phyloP scores from a whole-genome alignment of 495 filamentous ascomycete species.

The Podospora pseudopauciseta region DNA sequence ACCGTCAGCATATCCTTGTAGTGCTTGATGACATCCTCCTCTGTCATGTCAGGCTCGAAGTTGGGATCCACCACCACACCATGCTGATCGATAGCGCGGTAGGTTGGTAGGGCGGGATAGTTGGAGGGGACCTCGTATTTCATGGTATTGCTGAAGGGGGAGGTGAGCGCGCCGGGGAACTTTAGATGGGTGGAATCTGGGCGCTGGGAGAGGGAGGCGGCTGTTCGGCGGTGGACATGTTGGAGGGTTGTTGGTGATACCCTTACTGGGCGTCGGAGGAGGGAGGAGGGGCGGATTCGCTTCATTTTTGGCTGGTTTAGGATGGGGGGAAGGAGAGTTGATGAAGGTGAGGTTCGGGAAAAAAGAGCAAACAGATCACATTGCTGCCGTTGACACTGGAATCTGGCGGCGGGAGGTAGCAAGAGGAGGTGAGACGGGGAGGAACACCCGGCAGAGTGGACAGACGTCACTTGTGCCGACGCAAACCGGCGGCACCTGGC shows the following conservation, averaged over 20 bases:
- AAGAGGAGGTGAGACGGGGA: constrained; percentile 1
- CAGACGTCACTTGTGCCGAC: constrained; percentile 39
- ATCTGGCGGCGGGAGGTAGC: constrained; percentile 2
- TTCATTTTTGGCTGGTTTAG: constrained; percentile 20
- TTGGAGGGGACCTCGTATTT: constrained; percentile 67
- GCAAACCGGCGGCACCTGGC: constrained; percentile 25
- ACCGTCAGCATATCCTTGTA: constrained; percentile 65
- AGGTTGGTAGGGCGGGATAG: constrained; percentile 73
- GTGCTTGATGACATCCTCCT: constrained; percentile 65
- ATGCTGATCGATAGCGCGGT: constrained; percentile 79
- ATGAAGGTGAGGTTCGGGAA: not conserved
- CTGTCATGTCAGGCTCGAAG: constrained; percentile 58
- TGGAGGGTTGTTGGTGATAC: not conserved
- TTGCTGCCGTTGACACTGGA: not conserved
- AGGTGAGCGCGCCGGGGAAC: constrained; percentile 94
- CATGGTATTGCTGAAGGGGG: constrained; percentile 79
- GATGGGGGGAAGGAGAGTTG: not conserved
- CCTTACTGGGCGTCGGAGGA: not conserved
- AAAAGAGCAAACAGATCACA: constrained; percentile 1
- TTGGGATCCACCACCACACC: constrained; percentile 72
- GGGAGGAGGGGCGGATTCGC: constrained; percentile 18
- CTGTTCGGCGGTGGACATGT: constrained; percentile 21
- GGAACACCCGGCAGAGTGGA: constrained; percentile 4
- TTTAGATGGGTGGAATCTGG: constrained; percentile 70
- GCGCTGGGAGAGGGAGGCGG: constrained; percentile 54